Conservation (phyloP, 2,329 filamentous ascomycete genomes). For the Fusarium nanum region DNA sequence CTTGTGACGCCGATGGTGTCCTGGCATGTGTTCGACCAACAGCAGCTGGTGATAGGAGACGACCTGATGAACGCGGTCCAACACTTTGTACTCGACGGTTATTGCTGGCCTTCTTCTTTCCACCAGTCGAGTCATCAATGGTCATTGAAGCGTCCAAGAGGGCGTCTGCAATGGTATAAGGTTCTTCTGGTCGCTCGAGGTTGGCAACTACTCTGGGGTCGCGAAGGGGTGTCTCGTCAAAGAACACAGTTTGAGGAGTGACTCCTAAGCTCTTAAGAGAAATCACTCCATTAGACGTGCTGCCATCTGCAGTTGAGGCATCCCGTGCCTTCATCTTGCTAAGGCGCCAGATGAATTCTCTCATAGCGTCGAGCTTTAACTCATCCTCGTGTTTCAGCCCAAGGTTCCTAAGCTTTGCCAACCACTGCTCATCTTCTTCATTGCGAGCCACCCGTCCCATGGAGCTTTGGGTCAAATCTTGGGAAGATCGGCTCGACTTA, state of each 20-base stretch:
- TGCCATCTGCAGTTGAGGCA: constrained; percentile 51
- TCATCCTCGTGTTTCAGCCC: constrained; percentile 88
- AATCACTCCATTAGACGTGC: constrained; percentile 63
- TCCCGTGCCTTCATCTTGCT: constrained; percentile 76
- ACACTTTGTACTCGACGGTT: constrained; percentile 60
- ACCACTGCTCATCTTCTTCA: constrained; percentile 94
- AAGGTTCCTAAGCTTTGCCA: constrained; percentile 84
- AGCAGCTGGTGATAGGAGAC: constrained; percentile 49
- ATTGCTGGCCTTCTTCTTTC: constrained; percentile 63
- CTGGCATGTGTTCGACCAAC: constrained; percentile 54
- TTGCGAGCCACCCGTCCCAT: constrained; percentile 77
- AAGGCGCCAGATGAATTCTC: constrained; percentile 92
- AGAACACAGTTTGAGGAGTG: constrained; percentile 89
- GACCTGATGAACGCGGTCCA: constrained; percentile 48
- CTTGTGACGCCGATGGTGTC: constrained; percentile 49
- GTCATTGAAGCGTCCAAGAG: constrained; percentile 91
- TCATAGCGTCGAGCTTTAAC: constrained; percentile 84
- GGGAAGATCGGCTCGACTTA: constrained; percentile 66
- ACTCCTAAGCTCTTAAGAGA: constrained; percentile 80
- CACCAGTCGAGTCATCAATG: constrained; percentile 75
- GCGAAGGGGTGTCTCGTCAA: constrained; percentile 77
- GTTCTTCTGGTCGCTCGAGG: constrained; percentile 52
- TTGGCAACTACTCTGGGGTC: constrained; percentile 51
- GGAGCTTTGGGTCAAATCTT: constrained; percentile 66
- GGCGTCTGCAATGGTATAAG: constrained; percentile 89